Evolutionary conservation across 768 basidiomycete species (phyloP), one percentile per base, ranked within the genome.

Genomic region (Rossbeevera mucosa): DNA sequence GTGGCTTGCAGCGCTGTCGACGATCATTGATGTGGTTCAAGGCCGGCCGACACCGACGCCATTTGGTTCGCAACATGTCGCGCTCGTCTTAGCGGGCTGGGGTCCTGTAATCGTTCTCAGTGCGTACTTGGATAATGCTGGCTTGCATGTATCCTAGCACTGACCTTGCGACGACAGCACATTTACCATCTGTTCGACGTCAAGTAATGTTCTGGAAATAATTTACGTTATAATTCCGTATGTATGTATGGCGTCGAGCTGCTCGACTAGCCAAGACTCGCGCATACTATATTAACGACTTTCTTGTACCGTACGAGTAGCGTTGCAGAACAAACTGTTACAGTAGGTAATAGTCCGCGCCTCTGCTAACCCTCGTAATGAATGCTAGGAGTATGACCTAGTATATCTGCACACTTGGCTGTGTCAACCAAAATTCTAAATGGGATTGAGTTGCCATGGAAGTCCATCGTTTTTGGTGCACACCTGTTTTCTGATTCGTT

Each of bases 31-130:
- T 60, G 70, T 81, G 33, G 72, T 62, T 26, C 68, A 30, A 47
- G 64, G 64, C 42, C 68, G 66, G 1, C 46, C 65, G 21, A 56
- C 58, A 12, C 82, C 85, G 2, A 66, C 76, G 13, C 69, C 83
- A 4, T 78, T 87, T 57, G 84, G 83, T 24, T 79, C 83, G 25
- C 85, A 87, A 53, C 81, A 87, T 62, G 61, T 87, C 50, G 80
- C 81, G 33, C 62, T 86, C 42, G 59, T 86, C 16, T 65, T 85
- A 22, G 74, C 71, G 8, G 81, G 74, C 9, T 86, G 83, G 84
- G 80, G 75, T 6, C 85, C 84, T 7, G 68, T 71, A 9, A 29
- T 86, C 20, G 61, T 83, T 30, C 80, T 85, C 57, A 76, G 83
- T 78, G 50, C 28, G 13, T 20, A 13, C 26, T 14, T 20, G 3